phyloP scores from a whole-genome alignment of 306 rosid genomes.

The Aeschynomene evenia region DNA sequence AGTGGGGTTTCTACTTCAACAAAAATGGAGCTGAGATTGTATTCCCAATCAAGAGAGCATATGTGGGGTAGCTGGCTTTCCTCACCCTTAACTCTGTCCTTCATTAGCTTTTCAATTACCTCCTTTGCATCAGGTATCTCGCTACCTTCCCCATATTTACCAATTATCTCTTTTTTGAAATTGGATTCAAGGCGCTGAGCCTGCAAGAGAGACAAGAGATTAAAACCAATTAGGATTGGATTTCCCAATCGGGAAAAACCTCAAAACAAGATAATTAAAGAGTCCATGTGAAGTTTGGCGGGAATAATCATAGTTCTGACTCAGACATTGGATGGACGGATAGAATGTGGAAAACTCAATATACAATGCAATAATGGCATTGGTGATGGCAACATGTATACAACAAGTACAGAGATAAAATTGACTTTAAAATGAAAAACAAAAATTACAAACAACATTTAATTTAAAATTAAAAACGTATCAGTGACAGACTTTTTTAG shows the following conservation, averaged over 20 bases:
- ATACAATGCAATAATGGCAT: no score
- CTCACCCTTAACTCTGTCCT: conserved; percentile 54
- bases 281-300: no score
- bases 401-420: no score
- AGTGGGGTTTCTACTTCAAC: conserved; percentile 56
- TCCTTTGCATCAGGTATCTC: conserved; percentile 44
- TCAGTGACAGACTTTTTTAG: no score
- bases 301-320: no score
- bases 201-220: background rate
- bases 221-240: background rate
- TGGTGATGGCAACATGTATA: no score
- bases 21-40: conserved; percentile 56
- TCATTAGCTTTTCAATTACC: conserved; percentile 46
- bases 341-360: no score
- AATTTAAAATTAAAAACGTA: no score
- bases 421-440: no score
- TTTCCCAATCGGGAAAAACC: background rate
- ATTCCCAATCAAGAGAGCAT: conserved; percentile 59
- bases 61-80: conserved; percentile 45
- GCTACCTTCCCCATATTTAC: conserved; percentile 34
- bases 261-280: background rate
- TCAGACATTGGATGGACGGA: no score
- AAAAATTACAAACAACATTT: no score
- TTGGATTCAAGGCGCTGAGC: conserved; percentile 39
- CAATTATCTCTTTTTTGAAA: conserved; percentile 44